These are phyloP conservation scores for Exophiala lecanii-corni DNA, from an alignment of 2,329 filamentous ascomycete species.

Conservation along the genomic window DNA sequence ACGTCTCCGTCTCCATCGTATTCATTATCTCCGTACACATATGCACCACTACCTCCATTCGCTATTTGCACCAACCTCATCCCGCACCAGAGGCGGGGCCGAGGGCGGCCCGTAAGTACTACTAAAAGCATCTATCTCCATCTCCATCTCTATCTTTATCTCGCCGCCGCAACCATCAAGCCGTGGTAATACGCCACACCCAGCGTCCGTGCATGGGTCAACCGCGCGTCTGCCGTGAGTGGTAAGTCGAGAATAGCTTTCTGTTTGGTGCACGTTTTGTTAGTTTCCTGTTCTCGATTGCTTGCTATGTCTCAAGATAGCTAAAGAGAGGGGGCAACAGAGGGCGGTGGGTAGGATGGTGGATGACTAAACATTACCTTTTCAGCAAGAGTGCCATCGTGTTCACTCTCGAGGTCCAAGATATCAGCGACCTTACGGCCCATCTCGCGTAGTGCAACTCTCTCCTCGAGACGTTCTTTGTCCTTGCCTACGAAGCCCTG, in stretches of 20 bases:
- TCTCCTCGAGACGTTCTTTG: slow-evolving; percentile 51
- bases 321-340: neutral
- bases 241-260: slow-evolving; percentile 39
- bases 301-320: too few species aligned
- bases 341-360: too few species aligned
- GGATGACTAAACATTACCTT: slow-evolving; percentile 20
- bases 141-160: too few species aligned
- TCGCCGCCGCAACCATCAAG: slow-evolving; percentile 53
- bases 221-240: slow-evolving; percentile 66
- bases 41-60: too few species aligned
- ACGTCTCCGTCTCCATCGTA: too few species aligned
- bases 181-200: slow-evolving; percentile 65
- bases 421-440: slow-evolving; percentile 63
- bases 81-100: too few species aligned
- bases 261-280: slow-evolving; percentile 31
- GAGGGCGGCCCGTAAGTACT: too few species aligned
- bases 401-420: slow-evolving; percentile 10
- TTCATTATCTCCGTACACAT: too few species aligned
- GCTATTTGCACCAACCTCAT: too few species aligned
- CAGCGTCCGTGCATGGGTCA: slow-evolving; percentile 66
- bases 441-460: slow-evolving; percentile 79
- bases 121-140: too few species aligned
- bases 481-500: slow-evolving; percentile 55
- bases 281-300: neutral
- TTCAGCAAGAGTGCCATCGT: slow-evolving; percentile 7